Conservation (phyloP, 352 stramenopile species). For the Globisporangium splendens region DNA sequence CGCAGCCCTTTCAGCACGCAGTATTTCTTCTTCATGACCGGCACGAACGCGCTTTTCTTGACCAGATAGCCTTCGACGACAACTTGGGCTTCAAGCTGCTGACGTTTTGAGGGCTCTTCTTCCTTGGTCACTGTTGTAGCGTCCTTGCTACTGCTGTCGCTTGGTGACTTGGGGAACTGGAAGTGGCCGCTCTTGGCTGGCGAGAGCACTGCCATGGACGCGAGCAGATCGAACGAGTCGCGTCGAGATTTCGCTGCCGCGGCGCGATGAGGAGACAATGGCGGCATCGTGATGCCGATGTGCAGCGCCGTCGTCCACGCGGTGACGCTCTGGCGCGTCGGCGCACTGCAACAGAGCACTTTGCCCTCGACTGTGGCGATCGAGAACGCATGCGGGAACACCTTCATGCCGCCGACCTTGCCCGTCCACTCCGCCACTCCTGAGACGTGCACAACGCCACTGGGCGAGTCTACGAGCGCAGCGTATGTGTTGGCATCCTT, state of each 20-base stretch:
- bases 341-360: slow-evolving; percentile 56
- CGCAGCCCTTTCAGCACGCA: slow-evolving; percentile 42
- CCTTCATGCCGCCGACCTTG: slow-evolving; percentile 46
- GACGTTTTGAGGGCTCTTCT: neutral
- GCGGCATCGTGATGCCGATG: slow-evolving; percentile 71
- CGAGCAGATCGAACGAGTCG: slow-evolving; percentile 69
- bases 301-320: slow-evolving; percentile 70
- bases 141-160: neutral
- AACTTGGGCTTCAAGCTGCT: slow-evolving; percentile 6
- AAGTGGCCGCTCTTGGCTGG: slow-evolving; percentile 11
- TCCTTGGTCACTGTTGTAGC: neutral
- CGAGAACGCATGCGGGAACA: slow-evolving; percentile 48
- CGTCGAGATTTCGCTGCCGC: slow-evolving; percentile 53
- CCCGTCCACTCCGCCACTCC: slow-evolving; percentile 66
- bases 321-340: slow-evolving; percentile 56
- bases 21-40: slow-evolving; percentile 65
- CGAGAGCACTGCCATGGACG: slow-evolving; percentile 16
- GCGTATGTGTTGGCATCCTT: slow-evolving; percentile 62
- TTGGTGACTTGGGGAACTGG: slow-evolving; percentile 1
- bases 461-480: slow-evolving; percentile 38
- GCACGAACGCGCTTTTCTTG: slow-evolving; percentile 38
- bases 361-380: slow-evolving; percentile 70
- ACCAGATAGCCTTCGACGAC: slow-evolving; percentile 59
- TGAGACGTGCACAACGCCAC: slow-evolving; percentile 60
- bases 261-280: slow-evolving; percentile 68